Evolutionary conservation across 495 filamentous ascomycete species (phyloP).

Genomic region (Hypoxylon fragiforme): DNA sequence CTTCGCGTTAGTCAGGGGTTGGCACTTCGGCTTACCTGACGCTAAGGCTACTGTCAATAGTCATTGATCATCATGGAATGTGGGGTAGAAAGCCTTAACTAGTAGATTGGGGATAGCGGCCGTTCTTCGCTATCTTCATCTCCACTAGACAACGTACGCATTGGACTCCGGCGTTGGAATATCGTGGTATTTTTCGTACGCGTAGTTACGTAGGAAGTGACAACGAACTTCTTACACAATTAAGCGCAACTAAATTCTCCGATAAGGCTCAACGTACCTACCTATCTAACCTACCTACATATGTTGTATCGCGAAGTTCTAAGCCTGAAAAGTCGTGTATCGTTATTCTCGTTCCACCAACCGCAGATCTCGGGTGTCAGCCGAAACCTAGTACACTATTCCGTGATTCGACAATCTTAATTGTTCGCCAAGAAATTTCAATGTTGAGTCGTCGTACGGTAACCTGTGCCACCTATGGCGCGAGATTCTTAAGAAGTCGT

Average conservation of each 20-base stretch:
- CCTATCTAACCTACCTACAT: no score
- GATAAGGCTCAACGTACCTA: no score
- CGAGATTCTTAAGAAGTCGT: conserved; percentile 11
- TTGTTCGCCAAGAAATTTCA: conserved; percentile 1
- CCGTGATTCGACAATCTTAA: conserved; percentile 1
- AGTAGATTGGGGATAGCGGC: conserved; percentile 24
- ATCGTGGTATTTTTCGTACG: not conserved
- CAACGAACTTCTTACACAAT: no score
- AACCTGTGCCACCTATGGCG: conserved; percentile 9
- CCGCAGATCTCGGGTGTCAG: not conserved
- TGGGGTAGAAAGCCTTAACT: conserved; percentile 18
- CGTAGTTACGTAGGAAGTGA: no score
- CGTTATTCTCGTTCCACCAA: not conserved
- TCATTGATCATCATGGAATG: no score
- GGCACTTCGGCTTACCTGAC: not conserved
- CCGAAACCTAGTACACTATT: not conserved
- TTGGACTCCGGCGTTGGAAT: not conserved
- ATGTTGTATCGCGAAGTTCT: not conserved
- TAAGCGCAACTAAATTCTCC: no score
- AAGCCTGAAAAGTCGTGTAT: conserved; percentile 1
- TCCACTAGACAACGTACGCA: not conserved
- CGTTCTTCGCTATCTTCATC: conserved; percentile 16
- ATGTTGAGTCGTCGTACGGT: conserved; percentile 28
- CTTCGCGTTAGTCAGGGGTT: not conserved
- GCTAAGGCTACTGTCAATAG: no score